Conservation (phyloP, 2,329 filamentous ascomycete genomes). For the Rutstroemia sp. region DNA sequence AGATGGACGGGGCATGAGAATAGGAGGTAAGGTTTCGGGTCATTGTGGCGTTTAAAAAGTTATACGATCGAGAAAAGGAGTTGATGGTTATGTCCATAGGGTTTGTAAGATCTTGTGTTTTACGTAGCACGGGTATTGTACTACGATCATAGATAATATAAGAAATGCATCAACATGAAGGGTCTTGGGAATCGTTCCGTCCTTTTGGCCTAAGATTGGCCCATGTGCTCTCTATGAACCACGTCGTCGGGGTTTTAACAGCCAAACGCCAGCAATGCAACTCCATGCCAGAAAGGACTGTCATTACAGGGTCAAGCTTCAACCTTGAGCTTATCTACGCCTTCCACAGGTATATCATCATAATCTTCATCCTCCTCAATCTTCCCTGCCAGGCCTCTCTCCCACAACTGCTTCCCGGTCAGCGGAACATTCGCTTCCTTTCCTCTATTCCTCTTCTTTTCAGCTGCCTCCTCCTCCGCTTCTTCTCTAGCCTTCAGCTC, state of each 20-base stretch:
- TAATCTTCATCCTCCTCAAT: constrained; percentile 60
- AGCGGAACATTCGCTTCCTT: constrained; percentile 67
- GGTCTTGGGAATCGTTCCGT: not conserved
- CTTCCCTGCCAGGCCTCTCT: constrained; percentile 63
- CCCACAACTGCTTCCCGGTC: constrained; percentile 72
- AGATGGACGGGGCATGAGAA: constrained; percentile 45
- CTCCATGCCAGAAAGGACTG: constrained; percentile 16
- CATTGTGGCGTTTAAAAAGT: not conserved
- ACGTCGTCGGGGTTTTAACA: not conserved
- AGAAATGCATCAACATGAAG: not conserved
- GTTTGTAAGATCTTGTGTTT: not conserved
- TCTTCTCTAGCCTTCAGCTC: constrained; percentile 60
- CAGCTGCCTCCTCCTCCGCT: constrained; percentile 70
- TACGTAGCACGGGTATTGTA: not conserved
- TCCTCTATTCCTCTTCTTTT: constrained; percentile 69
- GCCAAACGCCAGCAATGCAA: constrained; percentile 26
- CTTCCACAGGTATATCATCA: constrained; percentile 47
- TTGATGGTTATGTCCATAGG: constrained; percentile 12
- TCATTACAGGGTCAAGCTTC: constrained; percentile 33
- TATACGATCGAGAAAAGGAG: not conserved
- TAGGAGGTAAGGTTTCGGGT: not conserved
- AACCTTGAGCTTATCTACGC: constrained; percentile 66
- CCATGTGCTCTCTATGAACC: not conserved
- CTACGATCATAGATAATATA: constrained; percentile 4
- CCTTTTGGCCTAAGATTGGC: not conserved